These are phyloP conservation scores for Aurinia saxatilis DNA, from an alignment of 345 rosid genomes.

Conservation along the genomic window DNA sequence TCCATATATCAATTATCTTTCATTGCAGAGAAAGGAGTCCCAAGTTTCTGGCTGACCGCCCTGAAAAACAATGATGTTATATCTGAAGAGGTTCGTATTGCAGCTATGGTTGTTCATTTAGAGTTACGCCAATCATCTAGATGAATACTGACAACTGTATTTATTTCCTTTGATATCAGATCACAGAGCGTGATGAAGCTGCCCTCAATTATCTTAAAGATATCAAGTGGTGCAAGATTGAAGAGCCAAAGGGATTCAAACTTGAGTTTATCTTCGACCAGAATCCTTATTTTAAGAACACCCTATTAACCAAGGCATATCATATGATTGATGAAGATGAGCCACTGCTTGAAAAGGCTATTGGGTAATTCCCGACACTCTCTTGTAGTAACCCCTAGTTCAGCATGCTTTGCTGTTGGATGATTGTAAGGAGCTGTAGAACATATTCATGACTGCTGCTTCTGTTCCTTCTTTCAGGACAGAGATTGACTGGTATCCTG, in stretches of 20 bases:
- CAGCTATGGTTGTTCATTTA: background rate
- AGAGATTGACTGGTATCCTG: constrained; percentile 85
- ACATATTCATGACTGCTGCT: background rate
- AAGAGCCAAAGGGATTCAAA: constrained; percentile 85
- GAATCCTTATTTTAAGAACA: constrained; percentile 72
- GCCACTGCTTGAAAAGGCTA: constrained; percentile 82
- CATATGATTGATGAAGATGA: constrained; percentile 88
- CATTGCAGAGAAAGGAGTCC: constrained; percentile 84
- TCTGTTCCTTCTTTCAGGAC: constrained; percentile 28
- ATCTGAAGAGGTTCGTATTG: constrained; percentile 30
- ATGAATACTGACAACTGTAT: background rate
- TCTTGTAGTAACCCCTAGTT: too few species aligned
- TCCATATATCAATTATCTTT: constrained; percentile 8
- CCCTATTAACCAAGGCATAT: constrained; percentile 66
- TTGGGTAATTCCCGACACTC: constrained; percentile 42
- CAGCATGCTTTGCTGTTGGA: too few species aligned
- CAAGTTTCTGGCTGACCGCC: constrained; percentile 84
- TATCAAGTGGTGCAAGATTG: constrained; percentile 71
- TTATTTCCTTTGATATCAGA: constrained; percentile 28
- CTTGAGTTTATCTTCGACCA: constrained; percentile 67
- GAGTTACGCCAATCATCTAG: background rate
- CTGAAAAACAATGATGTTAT: constrained; percentile 89
- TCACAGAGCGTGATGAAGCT: constrained; percentile 81
- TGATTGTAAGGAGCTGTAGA: background rate
- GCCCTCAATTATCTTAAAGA: constrained; percentile 72